Evolutionary conservation across 345 rosid genomes (phyloP), one percentile per base, ranked within the genome.

Genomic region (Eucalyptus melliodora): DNA sequence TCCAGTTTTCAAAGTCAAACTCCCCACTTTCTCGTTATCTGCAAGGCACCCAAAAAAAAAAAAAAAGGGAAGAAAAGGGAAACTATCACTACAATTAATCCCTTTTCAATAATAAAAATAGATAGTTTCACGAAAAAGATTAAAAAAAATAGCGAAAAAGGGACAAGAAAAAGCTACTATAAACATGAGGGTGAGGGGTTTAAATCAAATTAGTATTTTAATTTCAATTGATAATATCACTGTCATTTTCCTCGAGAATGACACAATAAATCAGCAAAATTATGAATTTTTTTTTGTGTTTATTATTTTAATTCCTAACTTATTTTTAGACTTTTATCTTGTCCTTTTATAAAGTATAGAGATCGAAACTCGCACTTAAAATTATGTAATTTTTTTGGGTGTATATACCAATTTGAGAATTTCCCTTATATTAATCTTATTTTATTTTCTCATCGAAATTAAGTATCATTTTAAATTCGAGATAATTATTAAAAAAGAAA

Each of bases 311-410:
- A 23, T 56, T 56, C 27, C 12, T 0, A 56, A 56, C 1, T 56
- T 56, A 21, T 24, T 9, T 56, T 56, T 11, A 56, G 0, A 56
- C 1, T 56, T 56, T 9, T 0, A 53, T 53, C 1, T 0, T 2
- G 0, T 17, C 0, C 0, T 23, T 23, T 21, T 56, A 49, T 13
- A 49, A 0, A 49, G 6, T 5, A 49, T 49, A 1, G 2, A 2
- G 5, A 49, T 49, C 1, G 15, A 55, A 55, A 4, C 1, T 19
- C 11, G 8, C 45, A 44, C 45, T 44, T 44, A 56, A 56, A 56
- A 56, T 56, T 56, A 56, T 56, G 30, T 23, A 56, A 56, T 24
- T 56, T 10, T 9, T 24, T 24, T 24, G 6, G 30, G 12, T 24
- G 4, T 23, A 23, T 21, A 23, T 9, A 21, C 27, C 1, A 23